These are phyloP conservation scores for Ophiostoma novo-ulmi DNA, from an alignment of 2,329 filamentous ascomycete genomes.

Conservation along the genomic window DNA sequence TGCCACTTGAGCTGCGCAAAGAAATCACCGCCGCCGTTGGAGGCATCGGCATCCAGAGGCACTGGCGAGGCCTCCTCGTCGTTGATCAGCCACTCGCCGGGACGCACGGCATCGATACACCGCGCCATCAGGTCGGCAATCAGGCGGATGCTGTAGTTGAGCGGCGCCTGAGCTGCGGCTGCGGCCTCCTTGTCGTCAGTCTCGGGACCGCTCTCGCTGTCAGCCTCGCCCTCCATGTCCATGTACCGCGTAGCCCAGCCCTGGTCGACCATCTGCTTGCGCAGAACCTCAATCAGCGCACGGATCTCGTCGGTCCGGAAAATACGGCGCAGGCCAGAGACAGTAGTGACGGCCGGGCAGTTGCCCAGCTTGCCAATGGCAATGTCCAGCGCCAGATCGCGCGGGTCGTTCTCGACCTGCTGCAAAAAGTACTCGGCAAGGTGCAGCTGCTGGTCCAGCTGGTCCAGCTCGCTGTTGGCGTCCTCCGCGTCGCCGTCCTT, in stretches of 20 bases:
- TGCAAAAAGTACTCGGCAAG: slow-evolving; percentile 63
- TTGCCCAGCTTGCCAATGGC: slow-evolving; percentile 65
- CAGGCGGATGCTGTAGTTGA: slow-evolving; percentile 64
- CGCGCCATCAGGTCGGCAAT: slow-evolving; percentile 67
- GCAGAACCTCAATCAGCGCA: slow-evolving; percentile 65
- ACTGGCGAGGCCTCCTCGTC: slow-evolving; percentile 41
- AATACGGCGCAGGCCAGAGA: slow-evolving; percentile 57
- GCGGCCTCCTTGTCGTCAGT: neutral
- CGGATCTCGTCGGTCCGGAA: slow-evolving; percentile 64
- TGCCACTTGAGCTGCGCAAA: slow-evolving; percentile 62
- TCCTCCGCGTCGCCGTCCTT: slow-evolving; percentile 32
- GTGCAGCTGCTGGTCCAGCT: slow-evolving; percentile 60
- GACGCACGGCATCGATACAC: slow-evolving; percentile 70
- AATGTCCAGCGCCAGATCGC: slow-evolving; percentile 59
- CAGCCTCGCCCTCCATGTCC: slow-evolving; percentile 47
- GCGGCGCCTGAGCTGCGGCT: slow-evolving; percentile 44
- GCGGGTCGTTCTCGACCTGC: slow-evolving; percentile 53
- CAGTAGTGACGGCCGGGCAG: slow-evolving; percentile 56
- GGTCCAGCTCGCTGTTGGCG: slow-evolving; percentile 53
- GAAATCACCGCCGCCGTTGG: slow-evolving; percentile 47
- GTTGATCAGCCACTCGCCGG: slow-evolving; percentile 67
- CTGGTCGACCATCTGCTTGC: slow-evolving; percentile 66
- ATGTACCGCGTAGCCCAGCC: slow-evolving; percentile 71
- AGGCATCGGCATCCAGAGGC: slow-evolving; percentile 34
- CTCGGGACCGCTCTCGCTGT: slow-evolving; percentile 33